phyloP scores from a whole-genome alignment of 1,139 yeast genomes.

The Suhomyces atakaporum region DNA sequence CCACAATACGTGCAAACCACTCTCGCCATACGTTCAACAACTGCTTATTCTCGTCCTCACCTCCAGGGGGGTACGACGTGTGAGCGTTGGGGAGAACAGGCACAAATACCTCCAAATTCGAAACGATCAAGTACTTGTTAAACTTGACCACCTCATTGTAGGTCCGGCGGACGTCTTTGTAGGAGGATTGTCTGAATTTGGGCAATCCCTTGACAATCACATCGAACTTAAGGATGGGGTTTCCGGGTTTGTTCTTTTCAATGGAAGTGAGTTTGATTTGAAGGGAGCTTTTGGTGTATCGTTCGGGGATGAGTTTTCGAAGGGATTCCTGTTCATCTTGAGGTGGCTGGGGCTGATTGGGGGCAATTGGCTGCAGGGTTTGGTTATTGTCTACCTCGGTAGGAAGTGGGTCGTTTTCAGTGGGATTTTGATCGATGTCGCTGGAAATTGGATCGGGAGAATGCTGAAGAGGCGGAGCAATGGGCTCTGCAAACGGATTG shows the following conservation, averaged over 20 bases:
- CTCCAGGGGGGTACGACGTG: slow-evolving; percentile 79
- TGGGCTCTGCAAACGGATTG: slow-evolving; percentile 57
- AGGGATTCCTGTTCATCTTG: slow-evolving; percentile 34
- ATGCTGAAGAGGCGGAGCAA: too few species aligned
- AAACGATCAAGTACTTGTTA: slow-evolving; percentile 73
- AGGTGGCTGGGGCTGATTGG: neutral
- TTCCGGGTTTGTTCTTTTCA: slow-evolving; percentile 44
- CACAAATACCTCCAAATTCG: slow-evolving; percentile 89
- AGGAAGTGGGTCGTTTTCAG: slow-evolving; percentile 1
- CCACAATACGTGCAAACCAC: slow-evolving; percentile 80
- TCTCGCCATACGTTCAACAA: slow-evolving; percentile 66
- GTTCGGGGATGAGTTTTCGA: slow-evolving; percentile 51
- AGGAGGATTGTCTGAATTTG: slow-evolving; percentile 68
- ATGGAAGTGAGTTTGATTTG: slow-evolving; percentile 32
- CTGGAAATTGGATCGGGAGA: too few species aligned
- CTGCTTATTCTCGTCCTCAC: slow-evolving; percentile 74
- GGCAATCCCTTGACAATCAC: slow-evolving; percentile 58
- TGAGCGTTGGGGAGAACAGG: slow-evolving; percentile 79
- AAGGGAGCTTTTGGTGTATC: slow-evolving; percentile 42
- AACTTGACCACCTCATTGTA: slow-evolving; percentile 75
- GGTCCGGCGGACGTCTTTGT: slow-evolving; percentile 78
- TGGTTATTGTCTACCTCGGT: neutral
- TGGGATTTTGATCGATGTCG: neutral
- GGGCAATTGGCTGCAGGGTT: too few species aligned
- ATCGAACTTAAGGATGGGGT: slow-evolving; percentile 48